Base-by-base conservation (phyloP, 179 eudicot genomes). In the Drosera spatulata region DNA sequence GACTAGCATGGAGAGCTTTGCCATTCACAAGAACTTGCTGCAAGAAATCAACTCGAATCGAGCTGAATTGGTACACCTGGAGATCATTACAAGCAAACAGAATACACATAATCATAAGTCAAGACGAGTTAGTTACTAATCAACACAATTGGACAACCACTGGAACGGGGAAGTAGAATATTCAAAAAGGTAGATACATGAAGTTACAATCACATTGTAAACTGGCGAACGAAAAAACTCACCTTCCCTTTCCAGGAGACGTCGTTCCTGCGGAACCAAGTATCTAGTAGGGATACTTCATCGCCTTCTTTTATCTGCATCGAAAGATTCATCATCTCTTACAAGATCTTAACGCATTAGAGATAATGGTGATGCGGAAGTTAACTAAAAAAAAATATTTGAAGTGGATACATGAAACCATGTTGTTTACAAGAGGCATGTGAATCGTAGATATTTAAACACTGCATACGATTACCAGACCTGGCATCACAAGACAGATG, bases 11-110 rank as follows among this genome's bases (percentile, higher is more conserved):
- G 41, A 88, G 45, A 53, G 88, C 56, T 65, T 75, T 88, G 61
- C 96, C 96, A 66, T 91, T 91, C 76, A 91, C 94, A 55, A 85
- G 77, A 61, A 83, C 56, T 76, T 85, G 97, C 50, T 91, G 88
- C 60, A 79, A 56, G 72, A 87, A 88, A 75, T 91, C 97, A 58
- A 80, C 84, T 10, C 97, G 90, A 40, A 88, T 75, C 38, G 94
- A 80, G 60, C 74, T 88, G 76, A 85, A 91, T 69, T 73, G 76
- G 68, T 85, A 91, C 49, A 11, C 38, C 97, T 91, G 55, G 57
- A 39, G 22, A 55, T 55, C 2, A 11, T 45, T 4, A 39, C 2
- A 44, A 56, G 3, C 10, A 42, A 41, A 22, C 22, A n/a, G 33
- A 55, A 15, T 3, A 12, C 22, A 53, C 15, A 10, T 6, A 13